Conservation (phyloP, 176 grass and related monocot genomes). For the Paspalum vaginatum region DNA sequence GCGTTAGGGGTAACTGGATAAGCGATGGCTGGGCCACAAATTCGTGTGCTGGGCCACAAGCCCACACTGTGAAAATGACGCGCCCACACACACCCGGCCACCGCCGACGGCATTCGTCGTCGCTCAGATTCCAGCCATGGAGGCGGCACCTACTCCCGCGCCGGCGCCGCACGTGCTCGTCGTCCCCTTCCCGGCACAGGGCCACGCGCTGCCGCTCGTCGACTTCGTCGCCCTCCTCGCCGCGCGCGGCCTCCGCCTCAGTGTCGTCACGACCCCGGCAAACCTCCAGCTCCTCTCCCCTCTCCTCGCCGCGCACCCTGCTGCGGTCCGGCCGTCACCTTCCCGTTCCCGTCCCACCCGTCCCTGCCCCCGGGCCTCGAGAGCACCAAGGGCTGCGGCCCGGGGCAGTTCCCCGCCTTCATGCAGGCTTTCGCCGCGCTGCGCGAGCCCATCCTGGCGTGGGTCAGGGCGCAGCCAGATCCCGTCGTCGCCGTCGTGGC, state of each 20-base stretch:
- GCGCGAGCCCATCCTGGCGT: constrained; percentile 28
- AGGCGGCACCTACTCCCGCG: not conserved
- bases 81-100: too few relatives aligned
- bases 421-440: constrained; percentile 43
- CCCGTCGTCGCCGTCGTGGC: constrained; percentile 53
- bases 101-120: not conserved
- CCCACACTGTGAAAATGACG: too few relatives aligned
- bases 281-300: constrained; percentile 53
- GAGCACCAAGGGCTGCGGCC: constrained; percentile 42
- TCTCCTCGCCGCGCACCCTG: constrained; percentile 61
- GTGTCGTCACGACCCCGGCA: constrained; percentile 51
- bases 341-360: constrained; percentile 67
- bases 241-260: constrained; percentile 43
- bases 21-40: too few relatives aligned
- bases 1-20: too few relatives aligned
- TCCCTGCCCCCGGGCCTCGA: constrained; percentile 53
- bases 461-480: constrained; percentile 20
- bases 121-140: constrained; percentile 27
- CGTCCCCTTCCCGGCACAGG: constrained; percentile 62
- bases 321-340: constrained; percentile 38
- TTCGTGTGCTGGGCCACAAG: too few relatives aligned
- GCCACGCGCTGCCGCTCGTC: constrained; percentile 65
- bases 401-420: constrained; percentile 14
- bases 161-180: constrained; percentile 45
- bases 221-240: constrained; percentile 60